phyloP scores from a whole-genome alignment of 1,139 yeast genomes.

The Wickerhamiella pararugosa region DNA sequence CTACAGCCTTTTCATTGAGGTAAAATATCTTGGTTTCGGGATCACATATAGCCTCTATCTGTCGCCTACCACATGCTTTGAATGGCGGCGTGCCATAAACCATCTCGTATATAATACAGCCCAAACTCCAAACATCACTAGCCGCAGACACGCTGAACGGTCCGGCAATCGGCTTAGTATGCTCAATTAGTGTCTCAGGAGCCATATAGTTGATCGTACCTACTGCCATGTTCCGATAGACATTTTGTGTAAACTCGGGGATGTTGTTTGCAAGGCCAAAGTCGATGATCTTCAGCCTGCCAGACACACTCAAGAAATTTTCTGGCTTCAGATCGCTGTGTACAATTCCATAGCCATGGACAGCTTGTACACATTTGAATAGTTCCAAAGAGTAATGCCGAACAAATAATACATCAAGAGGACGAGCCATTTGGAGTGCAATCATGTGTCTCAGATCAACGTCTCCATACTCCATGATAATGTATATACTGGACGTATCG shows the following conservation, averaged over 20 bases:
- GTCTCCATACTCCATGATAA: constrained; percentile 93
- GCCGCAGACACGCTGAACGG: constrained; percentile 69
- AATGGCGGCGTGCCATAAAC: constrained; percentile 88
- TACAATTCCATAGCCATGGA: constrained; percentile 76
- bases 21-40: neutral
- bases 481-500: constrained; percentile 29
- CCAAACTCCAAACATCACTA: constrained; percentile 96
- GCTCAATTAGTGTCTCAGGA: constrained; percentile 75
- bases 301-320: constrained; percentile 76
- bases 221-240: constrained; percentile 79
- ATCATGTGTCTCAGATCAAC: constrained; percentile 76
- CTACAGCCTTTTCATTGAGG: no score
- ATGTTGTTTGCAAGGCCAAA: constrained; percentile 94
- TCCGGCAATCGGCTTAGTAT: neutral
- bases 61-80: neutral
- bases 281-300: constrained; percentile 75
- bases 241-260: constrained; percentile 81
- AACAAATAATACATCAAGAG: constrained; percentile 45
- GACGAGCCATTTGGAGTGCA: constrained; percentile 37
- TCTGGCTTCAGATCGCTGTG: constrained; percentile 96
- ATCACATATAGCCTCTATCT: neutral
- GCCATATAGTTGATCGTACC: constrained; percentile 99
- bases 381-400: constrained; percentile 60
- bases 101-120: constrained; percentile 93
- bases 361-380: constrained; percentile 71